phyloP scores from a whole-genome alignment of 2,329 filamentous ascomycete species.

The Talaromyces islandicus region DNA sequence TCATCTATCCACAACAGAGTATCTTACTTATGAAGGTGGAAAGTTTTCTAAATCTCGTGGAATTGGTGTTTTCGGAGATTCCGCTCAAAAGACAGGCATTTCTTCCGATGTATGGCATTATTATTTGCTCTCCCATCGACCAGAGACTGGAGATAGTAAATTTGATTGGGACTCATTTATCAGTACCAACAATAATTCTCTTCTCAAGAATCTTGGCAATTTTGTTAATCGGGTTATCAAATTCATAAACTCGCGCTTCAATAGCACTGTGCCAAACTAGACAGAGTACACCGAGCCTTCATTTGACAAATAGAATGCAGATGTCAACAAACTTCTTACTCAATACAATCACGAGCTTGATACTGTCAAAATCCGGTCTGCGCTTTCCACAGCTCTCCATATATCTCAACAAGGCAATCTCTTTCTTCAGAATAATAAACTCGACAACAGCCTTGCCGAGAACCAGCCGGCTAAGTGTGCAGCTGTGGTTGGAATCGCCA shows the following conservation, averaged over 20 bases:
- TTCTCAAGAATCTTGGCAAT: conserved; percentile 49
- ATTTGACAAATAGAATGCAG: conserved; percentile 18
- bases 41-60: conserved; percentile 48
- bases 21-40: conserved; percentile 37
- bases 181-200: conserved; percentile 47
- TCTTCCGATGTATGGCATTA: conserved; percentile 48
- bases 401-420: conserved; percentile 45
- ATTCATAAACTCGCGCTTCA: conserved; percentile 46
- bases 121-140: conserved; percentile 46
- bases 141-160: conserved; percentile 47
- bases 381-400: conserved; percentile 38
- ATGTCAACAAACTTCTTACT: conserved; percentile 9
- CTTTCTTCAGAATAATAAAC: conserved; percentile 41
- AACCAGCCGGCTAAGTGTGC: conserved; percentile 45
- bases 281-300: conserved; percentile 33
- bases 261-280: conserved; percentile 45
- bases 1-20: conserved; percentile 47
- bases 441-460: conserved; percentile 45
- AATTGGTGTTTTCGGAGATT: conserved; percentile 48
- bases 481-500: conserved; percentile 43
- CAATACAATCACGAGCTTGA: conserved; percentile 37
- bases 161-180: conserved; percentile 51
- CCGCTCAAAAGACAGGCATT: conserved; percentile 47
- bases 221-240: conserved; percentile 50
- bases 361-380: conserved; percentile 45